Conservation (phyloP, 169 alveolate genomes). For the Pseudocohnilembus persalinus region DNA sequence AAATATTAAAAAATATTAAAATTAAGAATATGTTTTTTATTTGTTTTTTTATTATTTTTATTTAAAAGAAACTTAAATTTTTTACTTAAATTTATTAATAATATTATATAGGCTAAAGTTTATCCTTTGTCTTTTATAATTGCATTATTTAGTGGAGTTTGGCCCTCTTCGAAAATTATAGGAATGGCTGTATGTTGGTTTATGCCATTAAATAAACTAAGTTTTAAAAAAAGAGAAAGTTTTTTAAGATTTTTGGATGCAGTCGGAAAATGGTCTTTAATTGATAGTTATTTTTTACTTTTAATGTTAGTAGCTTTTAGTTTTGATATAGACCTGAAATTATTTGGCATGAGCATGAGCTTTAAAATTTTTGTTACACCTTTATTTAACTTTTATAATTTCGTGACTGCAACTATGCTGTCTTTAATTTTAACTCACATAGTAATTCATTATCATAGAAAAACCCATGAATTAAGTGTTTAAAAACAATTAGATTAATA, state of each 20-base stretch:
- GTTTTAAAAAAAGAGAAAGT: neutral
- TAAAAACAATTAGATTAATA: neutral
- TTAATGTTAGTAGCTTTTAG: neutral
- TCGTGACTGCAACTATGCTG: neutral
- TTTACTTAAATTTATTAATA: no score
- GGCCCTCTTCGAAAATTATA: neutral
- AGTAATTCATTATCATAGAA: neutral
- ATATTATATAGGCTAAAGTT: neutral
- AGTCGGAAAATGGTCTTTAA: neutral
- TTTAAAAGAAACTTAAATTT: no score
- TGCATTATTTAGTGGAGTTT: neutral
- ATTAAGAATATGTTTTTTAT: no score
- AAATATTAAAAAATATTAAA: no score
- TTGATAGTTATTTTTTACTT: neutral
- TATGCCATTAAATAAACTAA: neutral
- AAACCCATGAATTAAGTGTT: neutral
- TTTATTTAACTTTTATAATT: neutral
- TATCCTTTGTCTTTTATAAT: neutral
- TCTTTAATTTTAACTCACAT: neutral
- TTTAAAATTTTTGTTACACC: neutral
- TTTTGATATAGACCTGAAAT: neutral
- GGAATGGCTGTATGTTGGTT: neutral
- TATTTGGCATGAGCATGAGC: neutral
- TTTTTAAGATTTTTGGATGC: neutral
- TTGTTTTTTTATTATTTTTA: no score